Base-by-base conservation (phyloP, 2,329 filamentous ascomycete species). In the Calycina herbarum region DNA sequence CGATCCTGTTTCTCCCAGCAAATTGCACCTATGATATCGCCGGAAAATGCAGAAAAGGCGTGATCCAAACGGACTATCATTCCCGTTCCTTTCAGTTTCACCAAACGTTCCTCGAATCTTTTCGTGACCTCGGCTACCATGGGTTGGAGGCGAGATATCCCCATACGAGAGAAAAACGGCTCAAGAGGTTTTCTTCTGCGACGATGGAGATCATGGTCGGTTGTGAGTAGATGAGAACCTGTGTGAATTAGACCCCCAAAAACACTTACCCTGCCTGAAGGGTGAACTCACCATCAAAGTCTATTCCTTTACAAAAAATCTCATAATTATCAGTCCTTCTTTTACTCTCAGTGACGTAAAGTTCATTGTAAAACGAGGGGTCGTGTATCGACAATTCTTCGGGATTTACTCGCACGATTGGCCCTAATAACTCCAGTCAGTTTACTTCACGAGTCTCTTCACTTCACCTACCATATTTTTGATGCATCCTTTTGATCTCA, bases 401-500 rank as follows among this genome's bases (percentile, higher is more conserved):
- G 4, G 76, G 73, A 54, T 72, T 76, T 62, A 77, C 73, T 24
- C 75, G 69, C 51, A 77, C 67, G 20, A 78, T 74, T 1, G 76
- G 75, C 5, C 72, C 73, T 73, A 5, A 31, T 33, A 5, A 35
- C 3, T 35, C 2, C 4, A 5, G 33, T 58, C 40, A 57, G 15
- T 13, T 6, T 27, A 24, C 8, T 17, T 45, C 31, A 7, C 2
- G 42, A 13, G 15, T n/a, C n/a, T 59, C 6, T n/a, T 15, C 42
- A 48, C 42, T 48, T 13, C 13, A 20, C 48, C 10, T 45, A 27
- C 80, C 80, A 66, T 81, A 82, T 67, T 73, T 70, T 51, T 78
- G 70, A 69, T 82, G 80, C 73, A 82, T 72, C 62, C 79, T 74
- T 57, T 76, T 72, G 42, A 82, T 79, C 66, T 80, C 75, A 67